Percentiles rank a stretch among this genome's conserved stretches.
Conservation (phyloP, 176 grass and related monocot genomes). For the Paspalum notatum region DNA sequence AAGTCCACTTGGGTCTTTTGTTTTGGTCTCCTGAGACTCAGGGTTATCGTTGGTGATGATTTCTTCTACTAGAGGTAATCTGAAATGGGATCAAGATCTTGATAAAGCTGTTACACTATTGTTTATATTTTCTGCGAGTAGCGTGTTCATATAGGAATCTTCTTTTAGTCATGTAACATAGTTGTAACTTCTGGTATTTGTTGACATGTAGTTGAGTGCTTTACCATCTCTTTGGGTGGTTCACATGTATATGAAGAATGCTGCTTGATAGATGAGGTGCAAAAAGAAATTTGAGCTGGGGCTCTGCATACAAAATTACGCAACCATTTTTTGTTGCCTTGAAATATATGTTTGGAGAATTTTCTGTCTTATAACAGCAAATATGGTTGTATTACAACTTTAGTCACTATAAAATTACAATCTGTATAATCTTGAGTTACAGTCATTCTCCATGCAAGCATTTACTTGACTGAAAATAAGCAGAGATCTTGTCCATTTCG, state of each 20-base stretch:
- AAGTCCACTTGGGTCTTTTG: conserved; percentile 9
- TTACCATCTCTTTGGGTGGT: conserved; percentile 25
- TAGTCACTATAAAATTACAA: not conserved
- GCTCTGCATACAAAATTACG: not conserved
- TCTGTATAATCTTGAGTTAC: conserved; percentile 2
- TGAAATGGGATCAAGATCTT: conserved; percentile 50
- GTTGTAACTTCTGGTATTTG: conserved; percentile 39
- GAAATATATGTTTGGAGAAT: conserved; percentile 5
- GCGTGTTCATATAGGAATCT: conserved; percentile 53
- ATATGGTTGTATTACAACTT: not conserved
- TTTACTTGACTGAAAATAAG: not conserved
- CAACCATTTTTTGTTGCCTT: conserved; percentile 1
- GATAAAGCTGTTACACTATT: conserved; percentile 41
- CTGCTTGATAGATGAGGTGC: conserved; percentile 18
- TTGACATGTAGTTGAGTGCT: conserved; percentile 14
- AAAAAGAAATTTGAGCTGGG: not conserved
- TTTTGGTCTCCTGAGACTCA: conserved; percentile 30
- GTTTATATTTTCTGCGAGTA: conserved; percentile 40
- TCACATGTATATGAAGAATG: conserved; percentile 24
- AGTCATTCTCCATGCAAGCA: conserved; percentile 8
- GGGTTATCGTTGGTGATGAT: conserved; percentile 57
- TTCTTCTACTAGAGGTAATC: conserved; percentile 51
- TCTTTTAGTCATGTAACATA: conserved; percentile 45
- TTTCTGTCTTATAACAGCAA: not conserved
- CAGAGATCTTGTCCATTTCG: not conserved